These are phyloP conservation scores for Penicillium angulare DNA, from an alignment of 495 filamentous ascomycete species.

Conservation along the genomic window DNA sequence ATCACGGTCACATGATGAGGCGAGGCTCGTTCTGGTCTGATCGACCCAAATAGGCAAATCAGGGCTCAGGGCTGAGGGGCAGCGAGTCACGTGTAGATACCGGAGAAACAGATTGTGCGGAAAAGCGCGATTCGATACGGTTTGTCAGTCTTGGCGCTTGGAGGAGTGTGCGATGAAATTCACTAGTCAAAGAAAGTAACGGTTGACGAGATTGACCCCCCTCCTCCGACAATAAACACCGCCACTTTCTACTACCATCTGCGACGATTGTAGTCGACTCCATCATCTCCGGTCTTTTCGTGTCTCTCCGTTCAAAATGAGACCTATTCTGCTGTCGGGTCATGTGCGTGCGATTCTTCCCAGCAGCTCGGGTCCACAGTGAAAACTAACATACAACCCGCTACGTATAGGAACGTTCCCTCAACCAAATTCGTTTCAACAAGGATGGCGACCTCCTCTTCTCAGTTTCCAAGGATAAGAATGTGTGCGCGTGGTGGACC, in stretches of 20 bases:
- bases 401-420: conserved; percentile 73
- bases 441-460: conserved; percentile 96
- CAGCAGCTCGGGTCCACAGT: conserved; percentile 19
- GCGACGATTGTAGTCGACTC: conserved; percentile 19
- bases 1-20: not conserved
- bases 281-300: conserved; percentile 9
- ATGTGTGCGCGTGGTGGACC: conserved; percentile 91
- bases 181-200: conserved; percentile 39
- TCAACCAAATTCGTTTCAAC: conserved; percentile 98
- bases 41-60: not conserved
- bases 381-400: conserved; percentile 4
- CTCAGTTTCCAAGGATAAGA: conserved; percentile 95
- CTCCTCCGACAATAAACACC: conserved; percentile 38
- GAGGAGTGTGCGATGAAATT: conserved; percentile 51
- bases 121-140: conserved; percentile 26
- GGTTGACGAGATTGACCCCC: conserved; percentile 40
- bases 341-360: conserved; percentile 59
- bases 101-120: conserved; percentile 27
- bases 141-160: conserved; percentile 37
- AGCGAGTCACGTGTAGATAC: conserved; percentile 33
- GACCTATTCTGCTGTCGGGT: conserved; percentile 91
- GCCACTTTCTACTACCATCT: conserved; percentile 33
- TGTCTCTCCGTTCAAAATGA: conserved; percentile 57
- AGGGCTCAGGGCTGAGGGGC: conserved; percentile 30
- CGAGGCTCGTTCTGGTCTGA: not conserved